Base-by-base conservation (phyloP, 352 stramenopile species). In the Halophytophthora polymorphica region DNA sequence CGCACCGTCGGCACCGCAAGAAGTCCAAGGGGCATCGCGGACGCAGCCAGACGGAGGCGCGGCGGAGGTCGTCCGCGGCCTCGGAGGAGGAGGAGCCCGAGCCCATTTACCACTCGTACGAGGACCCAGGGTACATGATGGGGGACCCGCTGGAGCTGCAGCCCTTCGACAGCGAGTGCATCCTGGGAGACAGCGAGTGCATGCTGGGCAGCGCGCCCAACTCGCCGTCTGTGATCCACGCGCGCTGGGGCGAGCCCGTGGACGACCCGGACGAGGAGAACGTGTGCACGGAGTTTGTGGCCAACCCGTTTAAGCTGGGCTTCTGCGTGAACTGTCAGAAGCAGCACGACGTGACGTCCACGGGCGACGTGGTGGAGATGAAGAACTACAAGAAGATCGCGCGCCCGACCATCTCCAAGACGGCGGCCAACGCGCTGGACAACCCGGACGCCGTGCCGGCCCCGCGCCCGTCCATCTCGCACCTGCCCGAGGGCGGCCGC, bases 291-390 rank as follows among this genome's bases (percentile, higher is more conserved):
- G 84, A 95, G n/a, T 95, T 85, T 53, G 35, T 66, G 18, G 75
- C 82, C 0, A 95, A 95, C 49, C 80, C 83, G 25, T 95, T 95
- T 57, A 90, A 90, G 57, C 58, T 92, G 18, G 84, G 84, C 6
- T 95, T 93, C 54, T 95, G 84, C 59, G 81, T 95, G 53, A 95
- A 95, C 64, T 95, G 84, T 64, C 84, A 92, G 68, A 93, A 93
- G 59, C 84, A 95, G 55, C 84, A 95, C 66, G 82, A 95, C 35
- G 80, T 91, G 13, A 84, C 70, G 38, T 74, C 77, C 8, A 73
- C 76, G 41, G 84, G 84, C 15, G 73, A 82, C 50, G 79, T 90
- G 10, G 73, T 66, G 13, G 56, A 59, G 10, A 73, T 70, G 55
- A 92, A 92, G 48, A 76, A 88, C 40, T 95, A 91, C 68, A 95